phyloP scores from a whole-genome alignment of 169 alveolate genomes.

The Cryptosporidium meleagridis region DNA sequence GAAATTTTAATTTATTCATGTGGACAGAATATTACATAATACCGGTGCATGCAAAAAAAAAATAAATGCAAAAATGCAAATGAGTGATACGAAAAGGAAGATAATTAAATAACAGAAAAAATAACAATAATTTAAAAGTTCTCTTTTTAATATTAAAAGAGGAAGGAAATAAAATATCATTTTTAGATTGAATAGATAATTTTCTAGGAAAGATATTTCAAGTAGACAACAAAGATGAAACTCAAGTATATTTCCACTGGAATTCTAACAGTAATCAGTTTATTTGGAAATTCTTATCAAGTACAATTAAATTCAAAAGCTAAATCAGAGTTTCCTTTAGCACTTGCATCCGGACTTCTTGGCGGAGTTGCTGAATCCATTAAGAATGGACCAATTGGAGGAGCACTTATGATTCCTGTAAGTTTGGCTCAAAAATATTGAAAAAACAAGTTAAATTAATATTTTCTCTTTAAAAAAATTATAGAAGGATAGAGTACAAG shows the following conservation, averaged over 20 bases:
- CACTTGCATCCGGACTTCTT: background rate
- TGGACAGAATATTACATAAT: slow-evolving; percentile 2
- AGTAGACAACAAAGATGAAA: slow-evolving; percentile 1
- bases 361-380: slow-evolving; percentile 33
- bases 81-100: background rate
- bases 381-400: slow-evolving; percentile 68
- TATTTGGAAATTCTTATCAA: slow-evolving; percentile 44
- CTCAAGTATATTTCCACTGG: slow-evolving; percentile 7
- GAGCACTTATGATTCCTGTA: slow-evolving; percentile 66
- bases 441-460: background rate
- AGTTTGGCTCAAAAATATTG: background rate
- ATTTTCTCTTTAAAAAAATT: background rate
- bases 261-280: slow-evolving; percentile 7
- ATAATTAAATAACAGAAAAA: background rate
- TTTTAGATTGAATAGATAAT: slow-evolving; percentile 27
- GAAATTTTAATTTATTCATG: background rate
- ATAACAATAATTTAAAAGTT: background rate
- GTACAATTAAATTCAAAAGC: slow-evolving; percentile 24
- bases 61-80: slow-evolving; percentile 27
- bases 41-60: slow-evolving; percentile 40
- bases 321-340: background rate
- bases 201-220: background rate
- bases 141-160: background rate
- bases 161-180: background rate
- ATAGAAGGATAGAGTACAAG: slow-evolving; percentile 63